phyloP scores from a whole-genome alignment of 2,329 filamentous ascomycete genomes.

The Phyllachora maydis region DNA sequence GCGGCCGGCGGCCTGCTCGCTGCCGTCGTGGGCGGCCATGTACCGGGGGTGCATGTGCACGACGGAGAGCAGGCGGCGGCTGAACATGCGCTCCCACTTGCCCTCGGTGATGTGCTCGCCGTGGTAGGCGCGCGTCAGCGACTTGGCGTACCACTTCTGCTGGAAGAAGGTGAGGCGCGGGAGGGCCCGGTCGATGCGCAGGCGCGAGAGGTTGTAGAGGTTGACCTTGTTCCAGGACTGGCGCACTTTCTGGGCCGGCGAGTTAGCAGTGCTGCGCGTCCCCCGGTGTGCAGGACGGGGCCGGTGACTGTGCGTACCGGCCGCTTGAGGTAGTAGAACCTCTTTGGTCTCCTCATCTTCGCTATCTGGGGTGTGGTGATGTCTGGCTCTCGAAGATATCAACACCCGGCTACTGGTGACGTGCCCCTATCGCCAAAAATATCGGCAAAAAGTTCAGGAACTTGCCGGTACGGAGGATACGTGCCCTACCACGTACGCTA shows the following conservation, averaged over 20 bases:
- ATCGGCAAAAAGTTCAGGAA: neutral
- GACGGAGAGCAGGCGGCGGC: slow-evolving; percentile 57
- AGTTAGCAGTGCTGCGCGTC: slow-evolving; percentile 2
- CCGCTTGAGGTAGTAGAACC: slow-evolving; percentile 46
- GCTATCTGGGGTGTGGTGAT: slow-evolving; percentile 14
- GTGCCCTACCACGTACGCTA: too few relatives aligned
- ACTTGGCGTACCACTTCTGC: slow-evolving; percentile 93
- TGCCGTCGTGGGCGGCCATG: slow-evolving; percentile 64
- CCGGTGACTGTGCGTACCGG: slow-evolving; percentile 28
- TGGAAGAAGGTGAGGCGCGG: slow-evolving; percentile 74
- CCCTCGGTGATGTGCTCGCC: slow-evolving; percentile 86
- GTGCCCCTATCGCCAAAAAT: slow-evolving; percentile 1
- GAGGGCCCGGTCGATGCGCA: slow-evolving; percentile 20
- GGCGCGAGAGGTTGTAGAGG: slow-evolving; percentile 62
- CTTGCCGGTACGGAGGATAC: too few relatives aligned
- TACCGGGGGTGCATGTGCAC: slow-evolving; percentile 68
- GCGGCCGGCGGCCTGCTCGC: slow-evolving; percentile 62
- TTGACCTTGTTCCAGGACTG: slow-evolving; percentile 98
- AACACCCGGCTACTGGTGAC: neutral
- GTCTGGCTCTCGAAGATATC: slow-evolving; percentile 1
- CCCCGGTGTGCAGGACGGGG: slow-evolving; percentile 1
- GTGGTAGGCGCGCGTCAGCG: slow-evolving; percentile 68
- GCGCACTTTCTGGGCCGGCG: slow-evolving; percentile 52
- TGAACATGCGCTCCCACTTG: slow-evolving; percentile 90
- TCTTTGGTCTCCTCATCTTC: slow-evolving; percentile 32